A percentile compares a stretch with the other conserved stretches of the same genome.
phyloP scores from a whole-genome alignment of 2,329 filamentous ascomycete genomes.

The Penicillium sp. region DNA sequence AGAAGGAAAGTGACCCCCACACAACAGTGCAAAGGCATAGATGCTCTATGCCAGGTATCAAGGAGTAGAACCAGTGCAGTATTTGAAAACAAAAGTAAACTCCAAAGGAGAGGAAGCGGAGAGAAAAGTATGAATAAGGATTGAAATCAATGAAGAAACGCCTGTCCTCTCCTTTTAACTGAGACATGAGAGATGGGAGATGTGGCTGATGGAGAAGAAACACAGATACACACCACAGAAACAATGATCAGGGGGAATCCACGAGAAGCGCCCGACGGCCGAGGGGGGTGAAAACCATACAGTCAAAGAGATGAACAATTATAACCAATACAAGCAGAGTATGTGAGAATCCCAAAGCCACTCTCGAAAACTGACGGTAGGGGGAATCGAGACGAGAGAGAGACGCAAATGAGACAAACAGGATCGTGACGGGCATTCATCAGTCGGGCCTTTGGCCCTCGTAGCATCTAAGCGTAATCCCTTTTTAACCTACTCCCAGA shows the following conservation, averaged over 20 bases:
- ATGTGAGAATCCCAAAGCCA: constrained; percentile 12
- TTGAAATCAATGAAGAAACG: constrained; percentile 13
- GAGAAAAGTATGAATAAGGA: constrained; percentile 1
- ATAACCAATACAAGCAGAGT: constrained; percentile 10
- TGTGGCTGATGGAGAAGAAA: constrained; percentile 6
- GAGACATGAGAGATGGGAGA: constrained; percentile 9
- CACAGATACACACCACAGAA: neutral
- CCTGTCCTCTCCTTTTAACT: constrained; percentile 22
- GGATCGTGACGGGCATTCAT: constrained; percentile 28
- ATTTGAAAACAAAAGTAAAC: constrained; percentile 4
- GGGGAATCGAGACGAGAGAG: constrained; percentile 9
- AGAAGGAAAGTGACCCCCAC: neutral
- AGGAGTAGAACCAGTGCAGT: constrained; percentile 7
- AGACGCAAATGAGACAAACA: constrained; percentile 4
- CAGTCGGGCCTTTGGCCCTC: constrained; percentile 17
- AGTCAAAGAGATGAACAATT: neutral
- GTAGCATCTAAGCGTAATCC: constrained; percentile 19
- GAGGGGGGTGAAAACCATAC: constrained; percentile 1
- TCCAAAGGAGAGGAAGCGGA: constrained; percentile 5
- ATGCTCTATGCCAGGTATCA: constrained; percentile 25
- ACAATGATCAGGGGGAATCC: constrained; percentile 17
- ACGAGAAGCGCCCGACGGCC: constrained; percentile 14
- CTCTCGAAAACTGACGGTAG: constrained; percentile 1
- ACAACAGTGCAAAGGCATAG: neutral
- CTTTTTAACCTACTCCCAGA: constrained; percentile 39